These are phyloP conservation scores for Naganishia sp. DNA, from an alignment of 1,284 basidiomycete species.

Conservation along the genomic window DNA sequence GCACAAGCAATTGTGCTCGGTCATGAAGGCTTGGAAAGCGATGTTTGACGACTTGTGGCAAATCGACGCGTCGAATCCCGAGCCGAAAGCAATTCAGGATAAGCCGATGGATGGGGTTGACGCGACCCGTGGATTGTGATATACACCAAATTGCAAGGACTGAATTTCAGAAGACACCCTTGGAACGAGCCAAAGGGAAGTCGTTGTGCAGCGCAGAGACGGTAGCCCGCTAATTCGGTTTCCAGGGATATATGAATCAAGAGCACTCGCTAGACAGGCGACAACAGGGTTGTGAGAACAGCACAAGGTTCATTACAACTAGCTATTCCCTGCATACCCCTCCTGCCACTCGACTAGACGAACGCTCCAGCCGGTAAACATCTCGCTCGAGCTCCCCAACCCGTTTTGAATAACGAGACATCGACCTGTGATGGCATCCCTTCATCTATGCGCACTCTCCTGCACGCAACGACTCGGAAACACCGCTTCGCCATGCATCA, in stretches of 20 bases:
- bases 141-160: too few relatives aligned
- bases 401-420: conserved; percentile 15
- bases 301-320: conserved; percentile 22
- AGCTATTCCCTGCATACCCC: background rate
- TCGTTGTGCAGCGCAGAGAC: background rate
- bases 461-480: background rate
- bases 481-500: background rate
- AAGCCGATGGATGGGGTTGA: too few relatives aligned
- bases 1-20: too few relatives aligned
- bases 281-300: conserved; percentile 1
- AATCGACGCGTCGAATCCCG: too few relatives aligned
- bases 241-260: conserved; percentile 27
- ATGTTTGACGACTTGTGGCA: too few relatives aligned
- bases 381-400: conserved; percentile 25
- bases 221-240: background rate
- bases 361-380: conserved; percentile 7
- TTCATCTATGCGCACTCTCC: background rate
- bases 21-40: too few relatives aligned
- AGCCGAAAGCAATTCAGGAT: too few relatives aligned
- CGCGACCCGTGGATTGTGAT: too few relatives aligned
- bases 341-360: background rate
- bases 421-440: background rate
- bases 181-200: too few relatives aligned
- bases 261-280: conserved; percentile 2
- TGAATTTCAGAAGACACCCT: background rate